These are phyloP conservation scores for Colletotrichum coccodes DNA, from an alignment of 2,329 filamentous ascomycete species.

Conservation along the genomic window DNA sequence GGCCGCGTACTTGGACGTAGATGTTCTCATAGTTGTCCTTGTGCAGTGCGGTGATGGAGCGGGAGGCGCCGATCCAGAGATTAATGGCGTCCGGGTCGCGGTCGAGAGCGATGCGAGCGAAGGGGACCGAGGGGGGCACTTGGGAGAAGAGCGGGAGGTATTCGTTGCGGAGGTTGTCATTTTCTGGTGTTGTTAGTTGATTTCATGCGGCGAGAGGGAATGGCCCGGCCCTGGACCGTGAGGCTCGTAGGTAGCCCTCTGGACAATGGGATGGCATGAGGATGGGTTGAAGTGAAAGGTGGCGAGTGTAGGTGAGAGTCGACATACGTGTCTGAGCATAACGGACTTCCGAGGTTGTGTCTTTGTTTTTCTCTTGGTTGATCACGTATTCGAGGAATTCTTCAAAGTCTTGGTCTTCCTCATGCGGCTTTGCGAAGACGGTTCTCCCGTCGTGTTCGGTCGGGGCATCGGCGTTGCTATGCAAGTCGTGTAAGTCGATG, in stretches of 20 bases:
- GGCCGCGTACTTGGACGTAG: constrained; percentile 79
- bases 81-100: constrained; percentile 79
- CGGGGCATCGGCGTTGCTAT: constrained; percentile 63
- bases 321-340: constrained; percentile 79
- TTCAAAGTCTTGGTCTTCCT: constrained; percentile 71
- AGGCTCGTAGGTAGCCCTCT: too few relatives aligned
- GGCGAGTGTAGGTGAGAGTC: not conserved
- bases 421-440: constrained; percentile 78
- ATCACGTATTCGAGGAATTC: constrained; percentile 71
- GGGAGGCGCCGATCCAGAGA: constrained; percentile 82
- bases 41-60: constrained; percentile 77
- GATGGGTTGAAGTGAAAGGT: not conserved
- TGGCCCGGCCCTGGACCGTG: too few relatives aligned
- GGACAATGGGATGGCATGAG: not conserved
- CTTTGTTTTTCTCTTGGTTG: constrained; percentile 39
- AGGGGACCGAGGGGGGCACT: constrained; percentile 73
- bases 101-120: constrained; percentile 75
- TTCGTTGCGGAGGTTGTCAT: constrained; percentile 83
- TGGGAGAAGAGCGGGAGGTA: constrained; percentile 72
- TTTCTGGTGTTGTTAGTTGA: constrained; percentile 60
- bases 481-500: constrained; percentile 7
- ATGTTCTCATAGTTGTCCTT: constrained; percentile 89
- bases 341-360: constrained; percentile 59
- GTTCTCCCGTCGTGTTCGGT: constrained; percentile 48
- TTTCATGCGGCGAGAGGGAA: not conserved